Base-by-base conservation (phyloP, 768 basidiomycete genomes). In the Lenzites betulinus region DNA sequence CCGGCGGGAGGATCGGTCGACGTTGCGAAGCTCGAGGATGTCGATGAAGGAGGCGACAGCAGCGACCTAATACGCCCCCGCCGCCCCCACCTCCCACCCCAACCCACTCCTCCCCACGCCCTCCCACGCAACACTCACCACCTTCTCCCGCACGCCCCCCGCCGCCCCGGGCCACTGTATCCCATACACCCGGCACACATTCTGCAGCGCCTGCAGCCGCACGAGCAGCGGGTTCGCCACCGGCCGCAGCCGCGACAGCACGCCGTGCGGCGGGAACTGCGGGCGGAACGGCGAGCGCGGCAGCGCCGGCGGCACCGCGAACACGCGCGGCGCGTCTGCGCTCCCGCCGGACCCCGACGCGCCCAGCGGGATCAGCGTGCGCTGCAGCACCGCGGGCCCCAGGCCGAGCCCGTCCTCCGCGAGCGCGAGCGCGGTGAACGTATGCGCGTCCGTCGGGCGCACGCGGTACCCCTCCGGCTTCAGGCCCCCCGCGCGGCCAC, bases 201-300 rank as follows among this genome's bases (percentile, higher is more conserved):
- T 87, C 66, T 83, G 81, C 67, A 87, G 71, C n/a, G 88, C 88
- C 68, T 78, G 79, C 42, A 89, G 67, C 3, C 86, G 76, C 51
- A 89, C 75, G 60, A 81, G 77, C 44, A 82, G 76, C 7, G 86
- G 86, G 65, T 90, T 89, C 54, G 81, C 75, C 6, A 88, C 78
- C 2, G 81, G 82, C 8, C 88, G 78, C 64, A 83, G 75, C 28
- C 87, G 79, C 64, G 80, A 78, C 6, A 71, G 69, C 51, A 77
- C 71, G 25, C 43, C 30, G 57, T 36, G 53, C 51, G 61, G 55
- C 36, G 58, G 64, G 49, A 36, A 62, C 51, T 30, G 52, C 67
- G 72, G 74, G 74, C 66, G 80, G 72, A 69, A 78, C 53, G 71
- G 79, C 50, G 67, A 81, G 48, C 74, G 78, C 33, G 77, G 71